These are phyloP conservation scores for Cymbopogon flexuosus DNA, from an alignment of 202 grass and related monocot species.

Conservation along the genomic window DNA sequence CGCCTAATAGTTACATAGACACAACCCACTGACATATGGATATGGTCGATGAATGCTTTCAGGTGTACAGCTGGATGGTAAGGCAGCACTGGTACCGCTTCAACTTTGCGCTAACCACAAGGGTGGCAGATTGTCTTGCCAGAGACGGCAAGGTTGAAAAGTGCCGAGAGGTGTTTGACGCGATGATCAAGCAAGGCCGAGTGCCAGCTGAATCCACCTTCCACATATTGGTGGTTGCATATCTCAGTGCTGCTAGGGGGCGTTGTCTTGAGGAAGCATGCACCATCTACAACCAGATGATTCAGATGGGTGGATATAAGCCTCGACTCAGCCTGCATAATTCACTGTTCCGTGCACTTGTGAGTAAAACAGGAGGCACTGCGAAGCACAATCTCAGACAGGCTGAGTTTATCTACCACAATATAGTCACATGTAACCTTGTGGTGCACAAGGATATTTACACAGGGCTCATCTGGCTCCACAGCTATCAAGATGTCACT, in stretches of 20 bases:
- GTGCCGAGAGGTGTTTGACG: conserved; percentile 68
- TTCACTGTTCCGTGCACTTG: conserved; percentile 68
- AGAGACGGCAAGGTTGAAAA: conserved; percentile 77
- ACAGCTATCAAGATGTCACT: conserved; percentile 89
- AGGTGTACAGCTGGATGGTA: conserved; percentile 92
- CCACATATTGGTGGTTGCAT: conserved; percentile 78
- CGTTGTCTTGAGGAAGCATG: conserved; percentile 73
- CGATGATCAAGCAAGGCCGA: conserved; percentile 69
- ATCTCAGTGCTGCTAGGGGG: conserved; percentile 53
- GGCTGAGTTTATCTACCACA: conserved; percentile 84
- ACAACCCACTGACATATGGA: conserved; percentile 3
- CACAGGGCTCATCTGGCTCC: conserved; percentile 87
- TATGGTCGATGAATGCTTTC: conserved; percentile 31
- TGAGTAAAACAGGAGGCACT: conserved; percentile 66
- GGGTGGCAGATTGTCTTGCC: conserved; percentile 71
- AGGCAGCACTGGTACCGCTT: conserved; percentile 83
- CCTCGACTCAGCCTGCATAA: conserved; percentile 80
- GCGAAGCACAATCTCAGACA: conserved; percentile 81
- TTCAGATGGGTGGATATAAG: conserved; percentile 73
- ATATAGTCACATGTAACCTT: conserved; percentile 69
- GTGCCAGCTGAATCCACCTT: conserved; percentile 89
- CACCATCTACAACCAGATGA: conserved; percentile 90
- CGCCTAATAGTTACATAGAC: background rate
- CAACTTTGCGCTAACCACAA: conserved; percentile 74
- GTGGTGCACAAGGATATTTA: conserved; percentile 67